Evolutionary conservation across 371 early-diverging fungal genomes (phyloP).

Genomic region (Batrachochytrium dendrobatidis): DNA sequence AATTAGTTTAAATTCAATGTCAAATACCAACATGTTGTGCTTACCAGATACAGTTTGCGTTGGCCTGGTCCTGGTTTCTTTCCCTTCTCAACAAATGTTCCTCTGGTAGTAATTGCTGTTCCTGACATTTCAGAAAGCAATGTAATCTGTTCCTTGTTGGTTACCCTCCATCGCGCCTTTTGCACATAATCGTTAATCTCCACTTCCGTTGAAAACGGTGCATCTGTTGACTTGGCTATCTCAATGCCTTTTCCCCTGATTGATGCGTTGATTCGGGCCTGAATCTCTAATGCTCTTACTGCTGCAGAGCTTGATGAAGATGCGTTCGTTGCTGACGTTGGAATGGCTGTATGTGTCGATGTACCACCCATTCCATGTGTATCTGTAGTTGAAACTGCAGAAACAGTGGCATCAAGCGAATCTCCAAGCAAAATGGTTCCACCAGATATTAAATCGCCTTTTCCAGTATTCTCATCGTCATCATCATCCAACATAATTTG

Average conservation of each 20-base stretch:
- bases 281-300: too few species aligned
- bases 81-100: constrained; percentile 79
- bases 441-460: too few species aligned
- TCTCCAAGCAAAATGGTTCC: not conserved
- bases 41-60: constrained; percentile 78
- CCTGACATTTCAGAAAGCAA: constrained; percentile 87
- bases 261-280: not conserved
- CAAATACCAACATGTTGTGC: not conserved
- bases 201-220: constrained; percentile 61
- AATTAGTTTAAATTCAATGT: not conserved
- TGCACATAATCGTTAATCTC: constrained; percentile 96
- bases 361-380: too few species aligned
- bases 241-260: not conserved
- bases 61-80: constrained; percentile 65
- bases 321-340: constrained; percentile 16
- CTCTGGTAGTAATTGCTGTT: constrained; percentile 91
- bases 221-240: constrained; percentile 25
- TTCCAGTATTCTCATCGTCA: constrained; percentile 24
- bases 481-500: constrained; percentile 9
- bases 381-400: not conserved
- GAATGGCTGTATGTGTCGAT: too few species aligned
- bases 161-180: constrained; percentile 93
- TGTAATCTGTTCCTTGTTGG: constrained; percentile 87
- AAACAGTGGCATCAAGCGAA: not conserved
- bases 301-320: constrained; percentile 19